phyloP scores from a whole-genome alignment of 768 basidiomycete species.

The Hemileccinum rubropunctum region DNA sequence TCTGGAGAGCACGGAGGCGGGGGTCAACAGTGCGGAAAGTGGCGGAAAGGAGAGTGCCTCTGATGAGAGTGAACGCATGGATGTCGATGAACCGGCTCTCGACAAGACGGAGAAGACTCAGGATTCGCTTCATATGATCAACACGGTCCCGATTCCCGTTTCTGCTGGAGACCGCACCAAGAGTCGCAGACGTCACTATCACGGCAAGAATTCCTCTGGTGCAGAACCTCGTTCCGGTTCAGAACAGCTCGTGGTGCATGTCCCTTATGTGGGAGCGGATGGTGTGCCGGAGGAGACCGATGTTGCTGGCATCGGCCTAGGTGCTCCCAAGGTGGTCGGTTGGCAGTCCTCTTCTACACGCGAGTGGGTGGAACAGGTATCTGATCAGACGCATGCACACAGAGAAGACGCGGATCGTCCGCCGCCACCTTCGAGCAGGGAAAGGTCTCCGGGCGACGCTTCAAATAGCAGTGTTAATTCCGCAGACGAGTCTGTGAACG shows the following conservation, averaged over 20 bases:
- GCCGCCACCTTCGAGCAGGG: conserved; percentile 10
- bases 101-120: not conserved
- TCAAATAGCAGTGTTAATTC: conserved; percentile 29
- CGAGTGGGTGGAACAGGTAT: conserved; percentile 47
- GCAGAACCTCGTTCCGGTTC: conserved; percentile 15
- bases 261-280: conserved; percentile 20
- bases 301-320: conserved; percentile 11
- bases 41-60: not conserved
- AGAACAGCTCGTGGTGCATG: conserved; percentile 29
- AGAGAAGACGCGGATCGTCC: conserved; percentile 3
- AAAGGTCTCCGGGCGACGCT: conserved; percentile 20
- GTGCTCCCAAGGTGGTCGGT: conserved; percentile 19
- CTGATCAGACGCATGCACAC: conserved; percentile 28
- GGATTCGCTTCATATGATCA: conserved; percentile 8
- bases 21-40: conserved; percentile 2
- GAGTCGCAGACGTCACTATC: conserved; percentile 10
- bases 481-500: conserved; percentile 21
- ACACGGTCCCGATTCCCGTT: conserved; percentile 26
- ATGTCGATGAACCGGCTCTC: conserved; percentile 23
- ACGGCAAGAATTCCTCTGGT: not conserved
- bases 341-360: conserved; percentile 34
- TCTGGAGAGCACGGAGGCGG: conserved; percentile 9
- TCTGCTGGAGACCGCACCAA: conserved; percentile 29
- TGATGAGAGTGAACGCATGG: conserved; percentile 18
- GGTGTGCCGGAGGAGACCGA: conserved; percentile 18